phyloP scores from a whole-genome alignment of 192 early-diverging fungal genomes.

The Rhizophagus sp. region DNA sequence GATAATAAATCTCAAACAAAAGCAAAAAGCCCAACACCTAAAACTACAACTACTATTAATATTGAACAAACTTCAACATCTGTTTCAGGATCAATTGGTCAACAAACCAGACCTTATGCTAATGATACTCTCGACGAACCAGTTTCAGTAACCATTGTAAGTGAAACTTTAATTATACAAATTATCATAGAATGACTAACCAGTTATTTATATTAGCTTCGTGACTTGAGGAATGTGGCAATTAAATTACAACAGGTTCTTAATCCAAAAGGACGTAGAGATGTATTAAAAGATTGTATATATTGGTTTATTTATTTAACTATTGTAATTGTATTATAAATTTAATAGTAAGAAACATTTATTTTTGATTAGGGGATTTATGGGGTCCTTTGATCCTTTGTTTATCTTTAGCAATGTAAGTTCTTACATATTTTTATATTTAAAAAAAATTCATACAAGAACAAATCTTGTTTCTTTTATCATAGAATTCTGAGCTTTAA shows the following conservation, averaged over 20 bases:
- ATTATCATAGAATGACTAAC: constrained; percentile 18
- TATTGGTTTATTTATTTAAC: constrained; percentile 36
- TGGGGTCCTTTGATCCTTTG: constrained; percentile 98
- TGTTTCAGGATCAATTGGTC: constrained; percentile 1
- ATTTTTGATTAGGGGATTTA: constrained; percentile 73
- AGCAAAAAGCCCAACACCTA: not conserved
- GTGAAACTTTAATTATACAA: constrained; percentile 25
- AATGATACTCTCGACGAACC: constrained; percentile 92
- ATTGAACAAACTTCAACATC: not conserved
- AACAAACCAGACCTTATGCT: not conserved
- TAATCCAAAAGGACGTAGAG: constrained; percentile 60
- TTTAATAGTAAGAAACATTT: not conserved
- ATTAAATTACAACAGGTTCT: constrained; percentile 74
- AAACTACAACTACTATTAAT: not conserved
- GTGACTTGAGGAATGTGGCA: constrained; percentile 73
- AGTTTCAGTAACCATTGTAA: constrained; percentile 86
- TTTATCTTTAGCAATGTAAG: constrained; percentile 83
- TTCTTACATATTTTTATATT: not conserved
- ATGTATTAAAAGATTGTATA: constrained; percentile 76
- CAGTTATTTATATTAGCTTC: constrained; percentile 51
- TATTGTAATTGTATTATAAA: constrained; percentile 42
- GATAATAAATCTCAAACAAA: not conserved
- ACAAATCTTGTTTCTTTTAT: not conserved
- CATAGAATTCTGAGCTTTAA: constrained; percentile 74
- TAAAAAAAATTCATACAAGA: not conserved